Evolutionary conservation across 2,329 filamentous ascomycete genomes (phyloP).

Genomic region (Exophiala dermatitidis): DNA sequence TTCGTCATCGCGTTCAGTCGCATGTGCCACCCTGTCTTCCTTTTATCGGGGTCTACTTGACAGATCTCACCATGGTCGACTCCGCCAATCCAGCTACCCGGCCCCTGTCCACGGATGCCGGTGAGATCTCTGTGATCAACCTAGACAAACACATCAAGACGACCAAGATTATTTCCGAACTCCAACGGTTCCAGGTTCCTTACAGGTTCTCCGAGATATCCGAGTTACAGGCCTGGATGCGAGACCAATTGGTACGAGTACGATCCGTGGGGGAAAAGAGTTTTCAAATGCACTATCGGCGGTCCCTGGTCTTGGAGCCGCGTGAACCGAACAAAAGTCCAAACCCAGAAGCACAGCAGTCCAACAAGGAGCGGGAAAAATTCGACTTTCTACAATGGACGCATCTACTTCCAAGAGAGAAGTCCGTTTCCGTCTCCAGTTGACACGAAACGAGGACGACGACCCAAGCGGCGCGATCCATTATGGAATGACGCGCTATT

Average conservation of each 20-base stretch:
- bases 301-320: slow-evolving; percentile 77
- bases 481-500: slow-evolving; percentile 11
- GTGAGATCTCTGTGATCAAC: slow-evolving; percentile 75
- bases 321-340: slow-evolving; percentile 29
- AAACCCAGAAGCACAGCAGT: slow-evolving; percentile 26
- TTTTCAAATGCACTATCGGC: slow-evolving; percentile 66
- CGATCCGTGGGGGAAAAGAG: slow-evolving; percentile 57
- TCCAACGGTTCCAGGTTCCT: slow-evolving; percentile 92
- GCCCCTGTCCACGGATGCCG: slow-evolving; percentile 60
- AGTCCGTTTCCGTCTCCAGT: slow-evolving; percentile 13
- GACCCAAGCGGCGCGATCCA: background rate
- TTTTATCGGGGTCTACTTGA: slow-evolving; percentile 93
- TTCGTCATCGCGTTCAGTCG: slow-evolving; percentile 74
- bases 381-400: slow-evolving; percentile 49
- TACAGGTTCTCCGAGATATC: slow-evolving; percentile 76
- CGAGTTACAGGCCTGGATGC: slow-evolving; percentile 90
- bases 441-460: background rate
- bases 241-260: slow-evolving; percentile 70
- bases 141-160: slow-evolving; percentile 96
- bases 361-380: slow-evolving; percentile 42
- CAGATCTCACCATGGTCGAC: slow-evolving; percentile 91
- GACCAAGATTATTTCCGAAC: slow-evolving; percentile 88
- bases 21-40: slow-evolving; percentile 88
- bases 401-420: slow-evolving; percentile 28
- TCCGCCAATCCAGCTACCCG: slow-evolving; percentile 85